phyloP scores from a whole-genome alignment of 257 asterid genomes.

The Plantago elongata region DNA sequence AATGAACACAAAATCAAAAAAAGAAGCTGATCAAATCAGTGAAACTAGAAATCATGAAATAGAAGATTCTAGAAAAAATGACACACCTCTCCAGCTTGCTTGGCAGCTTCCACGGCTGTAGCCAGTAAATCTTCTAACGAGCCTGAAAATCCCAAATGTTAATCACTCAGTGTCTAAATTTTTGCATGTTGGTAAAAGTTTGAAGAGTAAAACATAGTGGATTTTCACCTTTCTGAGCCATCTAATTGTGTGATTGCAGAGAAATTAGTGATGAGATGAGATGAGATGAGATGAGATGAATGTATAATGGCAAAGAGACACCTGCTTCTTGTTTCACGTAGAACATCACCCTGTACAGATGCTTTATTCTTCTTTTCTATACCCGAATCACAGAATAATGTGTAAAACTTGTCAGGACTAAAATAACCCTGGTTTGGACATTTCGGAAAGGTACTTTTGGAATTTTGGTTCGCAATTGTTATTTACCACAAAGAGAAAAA shows the following conservation, averaged over 20 bases:
- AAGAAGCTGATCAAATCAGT: not conserved
- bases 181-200: not conserved
- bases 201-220: not conserved
- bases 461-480: no score
- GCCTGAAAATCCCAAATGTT: conserved; percentile 29
- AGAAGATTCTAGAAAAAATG: not conserved
- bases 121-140: conserved; percentile 51
- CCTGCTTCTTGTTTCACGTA: not conserved
- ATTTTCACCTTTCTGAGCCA: conserved; percentile 42
- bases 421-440: not conserved
- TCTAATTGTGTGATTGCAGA: not conserved
- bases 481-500: no score
- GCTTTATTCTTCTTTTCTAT: not conserved
- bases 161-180: not conserved
- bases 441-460: not conserved
- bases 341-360: not conserved
- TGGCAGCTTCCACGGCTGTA: conserved; percentile 61
- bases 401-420: not conserved
- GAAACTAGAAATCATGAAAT: not conserved
- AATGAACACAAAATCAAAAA: not conserved
- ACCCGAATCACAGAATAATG: not conserved
- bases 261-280: not conserved
- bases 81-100: conserved; percentile 67
- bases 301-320: not conserved
- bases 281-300: not conserved